These are phyloP conservation scores for Diaporthe vexans DNA, from an alignment of 2,329 filamentous ascomycete species.

Conservation along the genomic window DNA sequence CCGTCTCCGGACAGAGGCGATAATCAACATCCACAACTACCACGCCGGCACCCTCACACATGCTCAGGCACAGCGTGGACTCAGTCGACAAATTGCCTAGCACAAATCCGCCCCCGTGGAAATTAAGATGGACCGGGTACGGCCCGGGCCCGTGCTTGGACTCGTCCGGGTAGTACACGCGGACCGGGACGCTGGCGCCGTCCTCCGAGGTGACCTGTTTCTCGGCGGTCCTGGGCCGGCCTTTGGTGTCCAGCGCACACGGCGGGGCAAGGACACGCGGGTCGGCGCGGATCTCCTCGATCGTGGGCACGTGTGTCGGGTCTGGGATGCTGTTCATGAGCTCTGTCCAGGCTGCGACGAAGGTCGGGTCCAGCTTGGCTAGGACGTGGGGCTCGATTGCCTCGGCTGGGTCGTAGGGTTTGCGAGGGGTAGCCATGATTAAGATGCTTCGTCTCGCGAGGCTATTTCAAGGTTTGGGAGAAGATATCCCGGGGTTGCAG, in stretches of 20 bases:
- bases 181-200: slow-evolving; percentile 48
- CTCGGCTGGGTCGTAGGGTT: slow-evolving; percentile 42
- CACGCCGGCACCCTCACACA: slow-evolving; percentile 54
- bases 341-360: slow-evolving; percentile 48
- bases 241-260: slow-evolving; percentile 49
- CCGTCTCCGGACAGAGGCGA: slow-evolving; percentile 53
- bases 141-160: slow-evolving; percentile 49
- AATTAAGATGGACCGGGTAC: slow-evolving; percentile 53
- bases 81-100: slow-evolving; percentile 53
- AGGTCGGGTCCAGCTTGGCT: slow-evolving; percentile 51
- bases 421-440: slow-evolving; percentile 7
- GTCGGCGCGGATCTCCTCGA: slow-evolving; percentile 50
- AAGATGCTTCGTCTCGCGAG: no score
- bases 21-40: slow-evolving; percentile 57
- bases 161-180: slow-evolving; percentile 52
- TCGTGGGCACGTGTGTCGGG: slow-evolving; percentile 45
- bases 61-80: slow-evolving; percentile 52
- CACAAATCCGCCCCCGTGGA: slow-evolving; percentile 56
- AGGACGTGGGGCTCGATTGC: slow-evolving; percentile 46
- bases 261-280: slow-evolving; percentile 47
- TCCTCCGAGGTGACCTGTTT: slow-evolving; percentile 48
- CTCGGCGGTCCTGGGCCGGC: slow-evolving; percentile 49
- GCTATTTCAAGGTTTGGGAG: fast-evolving
- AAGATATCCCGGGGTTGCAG: fast-evolving
- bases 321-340: slow-evolving; percentile 43